Conservation (phyloP, 805 yeast species). For the Metschnikowia lochheadii region DNA sequence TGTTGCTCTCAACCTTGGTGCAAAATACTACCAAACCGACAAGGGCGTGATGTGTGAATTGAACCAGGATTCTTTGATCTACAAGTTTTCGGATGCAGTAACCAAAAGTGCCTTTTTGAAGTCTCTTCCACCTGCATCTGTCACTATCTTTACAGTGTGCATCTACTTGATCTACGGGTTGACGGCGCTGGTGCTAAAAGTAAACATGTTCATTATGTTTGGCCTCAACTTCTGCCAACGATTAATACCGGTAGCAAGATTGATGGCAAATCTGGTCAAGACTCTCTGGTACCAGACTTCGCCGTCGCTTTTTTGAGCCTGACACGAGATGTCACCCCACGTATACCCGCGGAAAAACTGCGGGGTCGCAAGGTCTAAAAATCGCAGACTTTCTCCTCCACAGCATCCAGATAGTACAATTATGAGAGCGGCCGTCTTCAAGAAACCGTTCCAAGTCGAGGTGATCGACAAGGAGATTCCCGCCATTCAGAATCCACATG, state of each 20-base stretch:
- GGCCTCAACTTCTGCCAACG: background rate
- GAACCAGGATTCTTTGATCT: slow-evolving; percentile 10
- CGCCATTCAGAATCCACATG: slow-evolving; percentile 30
- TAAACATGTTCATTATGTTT: slow-evolving; percentile 9
- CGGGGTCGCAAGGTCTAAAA: background rate
- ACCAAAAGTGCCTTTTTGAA: slow-evolving; percentile 4
- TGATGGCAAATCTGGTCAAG: background rate
- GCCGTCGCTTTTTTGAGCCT: background rate
- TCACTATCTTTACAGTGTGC: slow-evolving; percentile 10
- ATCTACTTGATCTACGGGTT: slow-evolving; percentile 14
- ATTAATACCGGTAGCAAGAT: background rate
- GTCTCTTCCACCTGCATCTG: slow-evolving; percentile 7
- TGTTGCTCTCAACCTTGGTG: slow-evolving; percentile 5
- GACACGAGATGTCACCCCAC: background rate
- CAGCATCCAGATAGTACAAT: too few species aligned
- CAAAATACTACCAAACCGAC: background rate
- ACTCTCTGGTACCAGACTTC: background rate
- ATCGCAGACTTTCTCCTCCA: background rate
- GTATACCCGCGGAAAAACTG: slow-evolving; percentile 3
- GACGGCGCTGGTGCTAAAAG: slow-evolving; percentile 13
- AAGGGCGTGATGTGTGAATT: slow-evolving; percentile 6
- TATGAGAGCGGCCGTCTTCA: slow-evolving; percentile 51
- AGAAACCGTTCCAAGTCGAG: slow-evolving; percentile 39
- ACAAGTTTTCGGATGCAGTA: slow-evolving; percentile 14
- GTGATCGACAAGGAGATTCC: slow-evolving; percentile 42